Base-by-base conservation (phyloP, 768 basidiomycete genomes). In the Clitopilus hobsonii region DNA sequence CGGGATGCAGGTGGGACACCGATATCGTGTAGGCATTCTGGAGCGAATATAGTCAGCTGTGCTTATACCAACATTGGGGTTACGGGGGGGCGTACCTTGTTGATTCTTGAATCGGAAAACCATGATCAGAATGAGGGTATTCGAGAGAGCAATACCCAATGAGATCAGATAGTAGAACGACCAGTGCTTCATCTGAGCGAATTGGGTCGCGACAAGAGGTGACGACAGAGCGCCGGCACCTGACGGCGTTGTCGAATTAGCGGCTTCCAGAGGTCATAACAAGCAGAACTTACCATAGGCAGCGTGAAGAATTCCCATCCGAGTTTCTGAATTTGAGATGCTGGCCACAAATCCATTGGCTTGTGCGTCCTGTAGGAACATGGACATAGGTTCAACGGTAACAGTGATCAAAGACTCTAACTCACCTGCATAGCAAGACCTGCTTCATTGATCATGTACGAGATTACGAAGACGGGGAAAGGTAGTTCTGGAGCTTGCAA, bases 141-240 rank as follows among this genome's bases (percentile, higher is more conserved):
- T 91, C 36, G 72, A 58, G 14, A 83, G 53, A 0, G 88, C 83
- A n/a, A 94, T 59, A 0, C 82, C 86, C 0, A 93, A 68, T 0
- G 89, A 90, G 1, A 72, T 72, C 7, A 93, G 74, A 62, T 84
- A 94, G 65, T 93, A 87, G 65, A 88, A 86, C 0, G 85, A 88
- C 92, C 91, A 94, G 29, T 71, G 77, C 0, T 59, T 66, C 23
- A 81, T 61, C 54, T 83, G 81, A 0, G 89, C 75, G 59, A 95
- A 94, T 55, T 92, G 88, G 0, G 94, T 95, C 0, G 92, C 80
- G 0, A 87, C 82, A n/a, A 95, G 76, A 2, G 94, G 93, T 0
- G 91, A 68, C 6, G 73, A 72, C 8, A 89, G 70, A 1, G 88
- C 88, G 1, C 88, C 88, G 0, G 77, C 69, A 18, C 88, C 87